phyloP scores from a whole-genome alignment of 176 grass and related monocot genomes.

The Saccharum spontaneum region DNA sequence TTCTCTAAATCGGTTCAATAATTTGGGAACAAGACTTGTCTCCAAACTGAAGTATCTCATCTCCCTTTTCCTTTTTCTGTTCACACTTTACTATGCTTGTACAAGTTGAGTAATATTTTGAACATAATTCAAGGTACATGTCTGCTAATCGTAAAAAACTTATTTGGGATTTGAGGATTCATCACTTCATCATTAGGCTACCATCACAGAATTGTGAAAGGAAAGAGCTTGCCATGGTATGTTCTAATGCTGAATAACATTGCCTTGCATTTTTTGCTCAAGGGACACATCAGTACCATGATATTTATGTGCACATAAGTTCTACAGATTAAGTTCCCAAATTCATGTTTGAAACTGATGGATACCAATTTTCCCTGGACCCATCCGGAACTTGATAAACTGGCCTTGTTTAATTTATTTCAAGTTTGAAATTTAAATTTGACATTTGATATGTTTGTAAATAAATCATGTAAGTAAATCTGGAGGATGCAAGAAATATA shows the following conservation, averaged over 20 bases:
- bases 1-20: constrained; percentile 75
- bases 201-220: constrained; percentile 56
- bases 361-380: not conserved
- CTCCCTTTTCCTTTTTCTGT: constrained; percentile 18
- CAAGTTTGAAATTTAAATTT: constrained; percentile 14
- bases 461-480: constrained; percentile 8
- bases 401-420: constrained; percentile 21
- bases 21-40: constrained; percentile 67
- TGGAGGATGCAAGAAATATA: not conserved
- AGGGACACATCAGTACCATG: constrained; percentile 5
- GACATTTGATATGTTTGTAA: not conserved
- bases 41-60: constrained; percentile 77
- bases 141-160: constrained; percentile 67
- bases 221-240: constrained; percentile 56
- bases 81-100: constrained; percentile 25
- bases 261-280: constrained; percentile 23
- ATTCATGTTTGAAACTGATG: not conserved
- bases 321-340: constrained; percentile 17
- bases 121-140: constrained; percentile 61
- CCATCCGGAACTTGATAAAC: not conserved
- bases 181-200: constrained; percentile 57
- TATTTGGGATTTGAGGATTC: constrained; percentile 76
- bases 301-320: constrained; percentile 14
- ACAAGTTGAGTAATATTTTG: constrained; percentile 36
- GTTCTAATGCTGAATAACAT: constrained; percentile 24